A percentile compares a stretch with the other conserved stretches of the same genome.
These are phyloP conservation scores for Serpula lacrymans DNA, from an alignment of 768 basidiomycete species.

Conservation along the genomic window DNA sequence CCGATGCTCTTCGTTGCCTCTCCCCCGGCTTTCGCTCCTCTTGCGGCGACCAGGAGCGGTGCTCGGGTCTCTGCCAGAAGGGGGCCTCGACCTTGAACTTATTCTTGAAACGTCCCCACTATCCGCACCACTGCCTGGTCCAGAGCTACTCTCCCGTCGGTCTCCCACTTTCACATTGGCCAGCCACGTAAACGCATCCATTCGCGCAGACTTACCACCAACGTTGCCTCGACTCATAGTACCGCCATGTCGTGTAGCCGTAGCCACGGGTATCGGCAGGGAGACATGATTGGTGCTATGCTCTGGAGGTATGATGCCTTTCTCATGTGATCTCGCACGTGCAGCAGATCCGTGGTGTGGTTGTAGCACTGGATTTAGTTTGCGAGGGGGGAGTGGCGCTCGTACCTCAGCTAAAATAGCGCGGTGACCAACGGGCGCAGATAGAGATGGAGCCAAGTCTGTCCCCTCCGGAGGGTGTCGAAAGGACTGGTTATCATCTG, in stretches of 20 bases:
- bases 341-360: constrained; percentile 32
- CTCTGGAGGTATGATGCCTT: constrained; percentile 13
- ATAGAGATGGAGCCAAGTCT: constrained; percentile 45
- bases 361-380: constrained; percentile 24
- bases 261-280: constrained; percentile 1
- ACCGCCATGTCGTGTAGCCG: neutral
- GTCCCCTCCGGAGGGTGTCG: constrained; percentile 47
- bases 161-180: constrained; percentile 67
- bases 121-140: constrained; percentile 46
- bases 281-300: constrained; percentile 5
- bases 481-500: constrained; percentile 43
- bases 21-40: constrained; percentile 45
- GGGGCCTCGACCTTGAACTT: constrained; percentile 42
- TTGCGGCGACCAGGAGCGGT: constrained; percentile 24
- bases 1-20: constrained; percentile 24
- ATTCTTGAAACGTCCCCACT: constrained; percentile 46
- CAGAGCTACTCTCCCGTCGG: constrained; percentile 52
- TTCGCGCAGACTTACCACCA: constrained; percentile 48
- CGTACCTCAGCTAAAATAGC: constrained; percentile 71
- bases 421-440: constrained; percentile 65
- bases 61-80: constrained; percentile 18
- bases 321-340: constrained; percentile 19
- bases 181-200: constrained; percentile 73
- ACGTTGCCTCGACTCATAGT: constrained; percentile 48
- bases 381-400: constrained; percentile 31